Conservation (phyloP, 768 basidiomycete genomes). For the Udeniomyces megalosporus region DNA sequence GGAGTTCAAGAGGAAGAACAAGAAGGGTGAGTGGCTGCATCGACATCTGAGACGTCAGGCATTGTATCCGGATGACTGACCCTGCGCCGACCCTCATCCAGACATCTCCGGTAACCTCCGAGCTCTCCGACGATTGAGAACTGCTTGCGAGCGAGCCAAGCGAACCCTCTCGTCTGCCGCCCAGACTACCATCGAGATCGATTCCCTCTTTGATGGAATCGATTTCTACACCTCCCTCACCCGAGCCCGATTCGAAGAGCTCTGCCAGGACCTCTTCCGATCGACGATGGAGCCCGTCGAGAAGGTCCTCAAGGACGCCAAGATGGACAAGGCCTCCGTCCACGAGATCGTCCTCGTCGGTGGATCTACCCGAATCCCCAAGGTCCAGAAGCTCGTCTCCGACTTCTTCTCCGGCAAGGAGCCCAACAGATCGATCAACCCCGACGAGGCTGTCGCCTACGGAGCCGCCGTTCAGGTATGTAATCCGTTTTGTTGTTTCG, state of each 20-base stretch:
- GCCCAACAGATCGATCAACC: slow-evolving; percentile 63
- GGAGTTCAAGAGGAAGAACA: slow-evolving; percentile 96
- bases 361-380: slow-evolving; percentile 58
- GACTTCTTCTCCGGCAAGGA: slow-evolving; percentile 99
- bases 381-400: slow-evolving; percentile 90
- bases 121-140: slow-evolving; percentile 13
- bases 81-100: background rate
- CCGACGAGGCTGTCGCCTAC: slow-evolving; percentile 95
- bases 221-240: slow-evolving; percentile 98
- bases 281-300: slow-evolving; percentile 52
- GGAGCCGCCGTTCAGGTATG: slow-evolving; percentile 42
- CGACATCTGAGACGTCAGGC: too few relatives aligned
- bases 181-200: slow-evolving; percentile 93
- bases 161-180: slow-evolving; percentile 67
- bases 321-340: slow-evolving; percentile 90
- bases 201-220: slow-evolving; percentile 92
- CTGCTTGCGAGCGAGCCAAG: slow-evolving; percentile 15
- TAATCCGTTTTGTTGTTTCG: too few relatives aligned
- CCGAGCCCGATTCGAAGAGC: slow-evolving; percentile 61
- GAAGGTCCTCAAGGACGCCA: slow-evolving; percentile 90
- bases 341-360: slow-evolving; percentile 47
- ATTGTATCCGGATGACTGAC: background rate
- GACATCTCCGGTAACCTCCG: slow-evolving; percentile 13
- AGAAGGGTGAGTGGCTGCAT: slow-evolving; percentile 31
- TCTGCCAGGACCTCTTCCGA: slow-evolving; percentile 33